Evolutionary conservation across 2,329 filamentous ascomycete genomes (phyloP).

Genomic region (Pestalotiopsis sp.): DNA sequence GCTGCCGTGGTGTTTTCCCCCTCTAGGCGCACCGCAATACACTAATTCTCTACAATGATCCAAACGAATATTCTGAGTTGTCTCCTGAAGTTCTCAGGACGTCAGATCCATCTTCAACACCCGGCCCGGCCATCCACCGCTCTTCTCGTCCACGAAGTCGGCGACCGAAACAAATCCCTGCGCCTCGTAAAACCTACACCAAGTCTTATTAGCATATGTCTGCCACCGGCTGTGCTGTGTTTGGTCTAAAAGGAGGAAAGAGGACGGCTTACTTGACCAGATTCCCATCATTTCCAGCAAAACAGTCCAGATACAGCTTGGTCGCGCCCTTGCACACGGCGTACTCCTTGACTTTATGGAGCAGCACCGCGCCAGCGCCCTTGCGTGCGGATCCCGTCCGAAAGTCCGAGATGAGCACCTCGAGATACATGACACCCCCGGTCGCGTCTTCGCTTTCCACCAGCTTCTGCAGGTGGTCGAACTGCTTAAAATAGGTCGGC

Average conservation of each 20-base stretch:
- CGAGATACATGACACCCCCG: constrained; percentile 17
- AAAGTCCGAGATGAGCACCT: constrained; percentile 21
- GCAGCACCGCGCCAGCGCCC: neutral
- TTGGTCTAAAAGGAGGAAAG: neutral
- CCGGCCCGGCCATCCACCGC: neutral
- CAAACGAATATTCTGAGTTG: neutral
- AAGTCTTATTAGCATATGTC: neutral
- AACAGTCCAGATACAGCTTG: neutral
- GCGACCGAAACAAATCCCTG: neutral
- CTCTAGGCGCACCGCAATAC: neutral
- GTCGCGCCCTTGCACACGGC: constrained; percentile 6
- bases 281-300: neutral
- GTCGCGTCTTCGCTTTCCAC: constrained; percentile 12
- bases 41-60: neutral
- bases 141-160: neutral
- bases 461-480: neutral
- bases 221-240: neutral
- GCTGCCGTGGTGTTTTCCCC: no score
- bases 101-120: neutral
- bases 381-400: constrained; percentile 16
- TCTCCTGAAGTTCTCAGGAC: neutral
- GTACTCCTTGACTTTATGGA: constrained; percentile 7
- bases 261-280: neutral
- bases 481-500: neutral
- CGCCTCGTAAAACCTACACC: neutral